These are phyloP conservation scores for Colletotrichum karsti DNA, from an alignment of 2,329 filamentous ascomycete genomes.

Conservation along the genomic window DNA sequence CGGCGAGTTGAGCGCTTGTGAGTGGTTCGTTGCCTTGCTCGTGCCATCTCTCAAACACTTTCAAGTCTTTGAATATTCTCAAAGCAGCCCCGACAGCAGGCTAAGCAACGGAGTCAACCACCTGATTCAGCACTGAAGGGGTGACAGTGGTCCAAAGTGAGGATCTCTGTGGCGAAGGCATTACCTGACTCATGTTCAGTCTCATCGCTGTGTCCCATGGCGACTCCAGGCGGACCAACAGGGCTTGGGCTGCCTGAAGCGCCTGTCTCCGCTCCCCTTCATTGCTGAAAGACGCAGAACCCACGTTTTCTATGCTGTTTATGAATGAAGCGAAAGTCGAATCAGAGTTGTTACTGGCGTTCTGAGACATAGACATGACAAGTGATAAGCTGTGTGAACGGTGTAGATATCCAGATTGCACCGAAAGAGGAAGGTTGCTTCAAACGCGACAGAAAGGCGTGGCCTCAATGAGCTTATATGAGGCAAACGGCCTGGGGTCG, in stretches of 20 bases:
- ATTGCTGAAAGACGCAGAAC: not conserved
- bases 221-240: constrained; percentile 1
- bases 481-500: not conserved
- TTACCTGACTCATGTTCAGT: constrained; percentile 6
- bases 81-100: not conserved
- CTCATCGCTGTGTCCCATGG: constrained; percentile 9
- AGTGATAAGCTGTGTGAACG: too few relatives aligned
- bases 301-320: not conserved
- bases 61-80: not conserved
- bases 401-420: too few relatives aligned
- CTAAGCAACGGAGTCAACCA: not conserved
- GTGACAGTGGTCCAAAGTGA: too few relatives aligned
- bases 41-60: constrained; percentile 6
- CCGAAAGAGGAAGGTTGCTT: too few relatives aligned
- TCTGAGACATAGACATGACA: too few relatives aligned
- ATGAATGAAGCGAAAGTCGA: not conserved
- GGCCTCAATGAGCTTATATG: too few relatives aligned
- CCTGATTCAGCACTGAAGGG: too few relatives aligned
- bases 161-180: not conserved
- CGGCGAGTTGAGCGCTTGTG: not conserved
- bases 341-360: not conserved
- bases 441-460: too few relatives aligned
- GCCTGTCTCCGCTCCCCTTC: constrained; percentile 4
- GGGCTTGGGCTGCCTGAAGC: not conserved
- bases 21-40: not conserved